Evolutionary conservation across 768 basidiomycete genomes (phyloP), one percentile per base, ranked within the genome.

Genomic region (Clavulina sp.): DNA sequence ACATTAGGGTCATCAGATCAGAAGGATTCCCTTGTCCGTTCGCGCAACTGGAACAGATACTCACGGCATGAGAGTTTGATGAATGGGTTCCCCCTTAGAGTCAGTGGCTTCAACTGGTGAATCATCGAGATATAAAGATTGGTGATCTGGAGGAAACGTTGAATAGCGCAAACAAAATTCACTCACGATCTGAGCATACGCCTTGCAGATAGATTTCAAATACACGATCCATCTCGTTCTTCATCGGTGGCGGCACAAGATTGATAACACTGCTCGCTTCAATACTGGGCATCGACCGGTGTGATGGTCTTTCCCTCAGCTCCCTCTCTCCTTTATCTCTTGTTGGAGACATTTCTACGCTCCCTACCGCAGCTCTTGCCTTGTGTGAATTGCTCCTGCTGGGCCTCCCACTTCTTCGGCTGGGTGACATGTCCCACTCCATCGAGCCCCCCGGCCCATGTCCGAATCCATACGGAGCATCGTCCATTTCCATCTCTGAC

Each of bases 61-160:
- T n/a, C n/a, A n/a, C n/a, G 92, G 84, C 93, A 99, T 99, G 60
- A 97, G 73, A 32, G 88, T 88, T 66, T 99, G 93, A 62, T 99
- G 93, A 53, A 99, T 89, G 41, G 85, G 81, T 64, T 99, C 93
- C 48, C 93, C 93, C 65, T 99, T 99, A 29, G 77, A 72, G 62
- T 97, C 95, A 47, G 80, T 84, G 3, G 85, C 82, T 53, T 95
- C 88, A 67, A 96, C 91, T 96, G 55, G 26, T n/a, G n/a, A n/a
- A n/a, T 16, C 6, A 58, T 29, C 62, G n/a, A n/a, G 16, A 43
- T 18, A 1, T 3, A 13, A 6, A 16, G 0, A 50, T 52, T 28
- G 52, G 48, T 9, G 4, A 6, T 7, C 28, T 16, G 18, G 41
- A 5, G 16, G 44, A 3, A 4, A 43, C 41, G 41, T 21, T 26